Evolutionary conservation across 139 green algal species (phyloP), one percentile per base, ranked within the genome.

Genomic region (Micractinium sp.): DNA sequence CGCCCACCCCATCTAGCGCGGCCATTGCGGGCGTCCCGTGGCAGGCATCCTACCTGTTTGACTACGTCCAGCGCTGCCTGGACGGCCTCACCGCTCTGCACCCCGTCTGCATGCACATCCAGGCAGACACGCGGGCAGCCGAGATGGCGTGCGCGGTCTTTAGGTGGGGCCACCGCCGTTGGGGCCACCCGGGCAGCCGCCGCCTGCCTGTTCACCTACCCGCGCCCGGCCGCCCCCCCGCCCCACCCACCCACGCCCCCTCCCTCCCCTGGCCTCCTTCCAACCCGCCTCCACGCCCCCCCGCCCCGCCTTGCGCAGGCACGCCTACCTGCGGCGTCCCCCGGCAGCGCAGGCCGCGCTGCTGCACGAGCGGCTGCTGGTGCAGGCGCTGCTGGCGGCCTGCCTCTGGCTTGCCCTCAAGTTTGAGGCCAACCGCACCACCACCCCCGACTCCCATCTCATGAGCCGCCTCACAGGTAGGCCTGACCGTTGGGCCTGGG

Each of bases 31-130:
- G 1, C 16, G 25, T 87, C 38, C 83, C 83, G 14, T 87, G 83
- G 83, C 61, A 75, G 22, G 66, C 83, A 27, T 87, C 83, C 15
- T 87, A 53, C 83, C 83, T 87, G 27, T 31, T 87, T 16, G 38
- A 80, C 67, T 87, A 63, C 25, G 83, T 87, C 35, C 83, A 80
- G 36, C 83, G 47, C 33, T 87, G 83, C 83, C 38, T 87, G 39
- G 38, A 66, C 2, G 47, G 27, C 27, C 83, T 87, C 38, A 15
- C 22, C 14, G 19, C 39, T 27, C 36, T 87, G 83, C 71, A 87
- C 67, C 56, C 63, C 29, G 25, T 56, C 38, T 81, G 66, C 83
- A 0, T 14, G 7, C 36, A 39, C 83, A 81, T 87, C 29, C 67
- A 33, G 12, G 38, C 36, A 4, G 13, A 79, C 66, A 87, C 83